These are phyloP conservation scores for Acarospora socialis DNA, from an alignment of 2,329 filamentous ascomycete genomes.

Conservation along the genomic window DNA sequence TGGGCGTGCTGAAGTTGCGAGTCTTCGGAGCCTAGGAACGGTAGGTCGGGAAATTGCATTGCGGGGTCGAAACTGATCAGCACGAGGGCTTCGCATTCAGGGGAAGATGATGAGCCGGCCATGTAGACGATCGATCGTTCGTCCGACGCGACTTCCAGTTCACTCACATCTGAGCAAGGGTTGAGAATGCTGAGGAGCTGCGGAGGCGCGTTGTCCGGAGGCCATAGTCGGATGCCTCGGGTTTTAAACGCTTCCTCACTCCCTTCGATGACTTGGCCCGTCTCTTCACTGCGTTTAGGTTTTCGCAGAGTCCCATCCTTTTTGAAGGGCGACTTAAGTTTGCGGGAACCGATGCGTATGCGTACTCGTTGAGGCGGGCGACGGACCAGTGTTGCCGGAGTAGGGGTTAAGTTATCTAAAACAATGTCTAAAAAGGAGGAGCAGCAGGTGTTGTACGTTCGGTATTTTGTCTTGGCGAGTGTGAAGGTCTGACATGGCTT, in stretches of 20 bases:
- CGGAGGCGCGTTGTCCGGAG: conserved; percentile 24
- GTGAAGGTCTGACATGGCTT: conserved; percentile 26
- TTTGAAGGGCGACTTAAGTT: conserved; percentile 26
- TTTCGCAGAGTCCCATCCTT: conserved; percentile 20
- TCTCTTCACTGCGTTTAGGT: conserved; percentile 17
- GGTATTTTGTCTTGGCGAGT: conserved; percentile 29
- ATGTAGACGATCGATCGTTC: conserved; percentile 29
- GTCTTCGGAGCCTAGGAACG: too few relatives aligned
- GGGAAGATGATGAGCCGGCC: conserved; percentile 17
- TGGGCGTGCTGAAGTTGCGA: too few relatives aligned
- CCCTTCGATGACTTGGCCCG: conserved; percentile 18
- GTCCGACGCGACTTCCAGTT: conserved; percentile 23
- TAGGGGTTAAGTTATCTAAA: conserved; percentile 22
- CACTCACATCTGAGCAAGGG: conserved; percentile 15
- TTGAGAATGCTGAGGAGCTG: conserved; percentile 27
- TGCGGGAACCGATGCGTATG: conserved; percentile 28
- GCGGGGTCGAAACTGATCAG: conserved; percentile 4
- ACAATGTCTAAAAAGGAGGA: conserved; percentile 30
- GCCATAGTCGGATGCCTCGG: conserved; percentile 29
- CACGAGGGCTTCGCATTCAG: neutral
- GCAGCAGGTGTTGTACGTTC: conserved; percentile 27
- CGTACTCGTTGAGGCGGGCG: conserved; percentile 25
- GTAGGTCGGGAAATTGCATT: too few relatives aligned
- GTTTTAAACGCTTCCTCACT: conserved; percentile 27
- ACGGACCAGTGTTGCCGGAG: conserved; percentile 17